Evolutionary conservation across 129 eudicot genomes (phyloP), one percentile per base, ranked within the genome.

Genomic region (Gnaphalium uliginosum): DNA sequence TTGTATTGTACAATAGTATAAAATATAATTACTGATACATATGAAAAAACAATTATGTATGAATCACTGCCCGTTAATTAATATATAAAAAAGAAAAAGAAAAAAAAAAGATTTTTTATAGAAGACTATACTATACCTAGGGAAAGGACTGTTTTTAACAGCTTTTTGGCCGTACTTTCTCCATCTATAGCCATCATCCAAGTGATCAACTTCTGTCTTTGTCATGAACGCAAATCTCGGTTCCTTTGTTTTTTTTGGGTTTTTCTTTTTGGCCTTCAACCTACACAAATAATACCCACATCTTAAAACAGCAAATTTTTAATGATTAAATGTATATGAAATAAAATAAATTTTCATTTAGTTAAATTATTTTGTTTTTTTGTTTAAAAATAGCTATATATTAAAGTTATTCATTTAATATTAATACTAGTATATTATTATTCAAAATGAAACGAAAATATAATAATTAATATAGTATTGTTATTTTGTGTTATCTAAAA

Each of bases 131-230:
- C n/a, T 37, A 66, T 87, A 89, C 98, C 98, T 89, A 21, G 98
- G 98, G 79, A 89, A 92, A 54, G 97, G 96, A 89, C 97, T 92
- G 72, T 92, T 92, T 88, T 92, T 92, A 7, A 92, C 97, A 69
- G 97, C 98, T 78, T 92, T 92, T 59, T 92, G 98, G 85, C 98
- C 98, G 84, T 92, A 92, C 82, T 92, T 92, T 80, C 98, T 87
- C 97, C 97, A 92, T 85, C 96, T 82, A 79, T 79, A 92, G 1
- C 97, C 97, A 82, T 92, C 98, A 76, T 92, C 98, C 78, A 92
- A 86, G 78, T 92, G 90, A 87, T 92, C 98, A 74, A 92, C 83
- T 50, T 92, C 98, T 73, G 90, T 92, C 96, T 86, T 87, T 66
- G 98, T 92, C 96, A 89, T 86, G 86, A 92, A 89, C 73, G 98